These are phyloP conservation scores for Monotropa hypopitys DNA, from an alignment of 179 eudicot genomes.

Conservation along the genomic window DNA sequence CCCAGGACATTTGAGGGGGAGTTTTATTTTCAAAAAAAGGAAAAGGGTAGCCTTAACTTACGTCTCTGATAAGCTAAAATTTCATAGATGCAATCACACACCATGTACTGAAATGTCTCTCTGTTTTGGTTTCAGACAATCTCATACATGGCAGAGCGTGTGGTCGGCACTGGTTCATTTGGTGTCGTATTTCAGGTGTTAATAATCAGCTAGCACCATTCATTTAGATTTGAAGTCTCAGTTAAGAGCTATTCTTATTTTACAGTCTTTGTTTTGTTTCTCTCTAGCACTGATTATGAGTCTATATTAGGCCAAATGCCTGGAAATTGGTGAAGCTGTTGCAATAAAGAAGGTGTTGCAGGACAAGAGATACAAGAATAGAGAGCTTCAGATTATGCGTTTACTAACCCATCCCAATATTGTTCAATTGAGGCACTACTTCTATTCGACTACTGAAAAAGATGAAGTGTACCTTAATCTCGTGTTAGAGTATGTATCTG, in stretches of 20 bases:
- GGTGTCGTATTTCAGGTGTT: conserved; percentile 61
- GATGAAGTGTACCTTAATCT: conserved; percentile 53
- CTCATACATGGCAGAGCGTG: conserved; percentile 67
- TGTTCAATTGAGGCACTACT: conserved; percentile 44
- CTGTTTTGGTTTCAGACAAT: conserved; percentile 33
- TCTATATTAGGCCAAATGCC: conserved; percentile 47
- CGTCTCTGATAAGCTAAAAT: too few relatives aligned
- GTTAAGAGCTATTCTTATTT: background rate
- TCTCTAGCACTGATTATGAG: background rate
- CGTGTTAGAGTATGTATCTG: conserved; percentile 63
- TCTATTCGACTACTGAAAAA: conserved; percentile 57
- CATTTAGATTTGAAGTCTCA: background rate
- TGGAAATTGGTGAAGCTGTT: conserved; percentile 62
- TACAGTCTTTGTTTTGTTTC: background rate
- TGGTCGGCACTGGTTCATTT: conserved; percentile 62
- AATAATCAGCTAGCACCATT: background rate
- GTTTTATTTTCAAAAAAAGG: too few relatives aligned
- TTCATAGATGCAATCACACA: too few relatives aligned
- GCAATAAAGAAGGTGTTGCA: conserved; percentile 76
- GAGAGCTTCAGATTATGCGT: conserved; percentile 64
- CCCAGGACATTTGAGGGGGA: too few relatives aligned
- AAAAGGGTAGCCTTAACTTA: too few relatives aligned
- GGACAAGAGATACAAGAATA: conserved; percentile 66
- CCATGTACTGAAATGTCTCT: background rate
- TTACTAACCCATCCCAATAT: conserved; percentile 61